These are phyloP conservation scores for Phyllosticta ampelicida DNA, from an alignment of 2,329 filamentous ascomycete genomes.

Conservation along the genomic window DNA sequence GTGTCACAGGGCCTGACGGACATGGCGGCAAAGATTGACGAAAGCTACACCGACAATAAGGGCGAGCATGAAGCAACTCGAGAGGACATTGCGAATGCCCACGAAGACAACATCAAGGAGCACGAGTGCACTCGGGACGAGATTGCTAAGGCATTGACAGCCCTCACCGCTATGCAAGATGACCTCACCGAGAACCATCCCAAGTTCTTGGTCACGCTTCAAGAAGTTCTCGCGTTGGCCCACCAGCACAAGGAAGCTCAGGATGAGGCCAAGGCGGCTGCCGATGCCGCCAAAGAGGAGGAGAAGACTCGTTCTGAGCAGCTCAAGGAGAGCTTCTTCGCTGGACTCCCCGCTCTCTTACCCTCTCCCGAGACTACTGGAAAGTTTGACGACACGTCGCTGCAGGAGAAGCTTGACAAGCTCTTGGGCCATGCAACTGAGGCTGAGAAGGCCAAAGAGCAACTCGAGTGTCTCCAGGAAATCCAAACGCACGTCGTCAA, in stretches of 20 bases:
- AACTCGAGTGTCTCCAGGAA: conserved; percentile 73
- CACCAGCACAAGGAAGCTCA: conserved; percentile 83
- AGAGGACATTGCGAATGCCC: conserved; percentile 67
- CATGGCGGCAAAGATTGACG: conserved; percentile 63
- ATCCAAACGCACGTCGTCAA: conserved; percentile 80
- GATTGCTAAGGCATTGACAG: conserved; percentile 60
- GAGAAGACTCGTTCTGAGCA: conserved; percentile 33
- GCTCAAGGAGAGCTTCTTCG: conserved; percentile 30
- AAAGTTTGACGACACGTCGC: conserved; percentile 44
- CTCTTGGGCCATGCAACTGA: conserved; percentile 53
- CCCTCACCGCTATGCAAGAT: conserved; percentile 65
- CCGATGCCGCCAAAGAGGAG: conserved; percentile 29
- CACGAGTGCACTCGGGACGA: conserved; percentile 76
- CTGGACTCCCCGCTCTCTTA: conserved; percentile 34
- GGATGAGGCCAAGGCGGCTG: conserved; percentile 42
- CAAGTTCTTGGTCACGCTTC: conserved; percentile 74
- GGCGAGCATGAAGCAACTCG: conserved; percentile 73
- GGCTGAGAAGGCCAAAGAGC: conserved; percentile 58
- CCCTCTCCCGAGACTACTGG: conserved; percentile 32
- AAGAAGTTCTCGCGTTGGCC: conserved; percentile 73
- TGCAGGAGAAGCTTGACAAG: conserved; percentile 47
- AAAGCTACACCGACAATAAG: conserved; percentile 61
- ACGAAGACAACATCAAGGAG: conserved; percentile 63
- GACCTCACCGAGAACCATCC: conserved; percentile 77
- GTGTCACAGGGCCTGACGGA: conserved; percentile 77